These are phyloP conservation scores for Hypoxylon lienhwacheense DNA, from an alignment of 495 filamentous ascomycete genomes.

Conservation along the genomic window DNA sequence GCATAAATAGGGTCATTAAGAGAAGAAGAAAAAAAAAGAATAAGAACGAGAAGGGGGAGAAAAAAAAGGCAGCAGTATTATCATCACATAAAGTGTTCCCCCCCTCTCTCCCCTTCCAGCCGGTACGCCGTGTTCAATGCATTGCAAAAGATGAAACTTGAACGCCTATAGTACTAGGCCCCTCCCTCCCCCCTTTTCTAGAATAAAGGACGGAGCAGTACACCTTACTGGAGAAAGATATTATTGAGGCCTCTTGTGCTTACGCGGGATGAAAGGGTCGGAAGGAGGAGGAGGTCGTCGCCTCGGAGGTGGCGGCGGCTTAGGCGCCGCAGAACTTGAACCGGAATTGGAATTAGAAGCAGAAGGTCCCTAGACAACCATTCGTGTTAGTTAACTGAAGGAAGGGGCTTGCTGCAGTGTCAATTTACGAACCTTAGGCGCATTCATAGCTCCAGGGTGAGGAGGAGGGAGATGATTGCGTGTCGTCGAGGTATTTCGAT, in stretches of 20 bases:
- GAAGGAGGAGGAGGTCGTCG: conserved; percentile 34
- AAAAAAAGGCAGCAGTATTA: too few relatives aligned
- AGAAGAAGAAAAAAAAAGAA: too few relatives aligned
- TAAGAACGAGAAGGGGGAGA: too few relatives aligned
- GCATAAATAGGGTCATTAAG: too few relatives aligned
- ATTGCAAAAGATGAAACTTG: too few relatives aligned
- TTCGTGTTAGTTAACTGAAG: conserved; percentile 30
- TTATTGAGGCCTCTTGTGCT: conserved; percentile 38
- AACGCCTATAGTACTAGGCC: too few relatives aligned
- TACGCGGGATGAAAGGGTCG: conserved; percentile 51
- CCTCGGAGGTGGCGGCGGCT: conserved; percentile 37
- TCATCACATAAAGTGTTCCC: too few relatives aligned
- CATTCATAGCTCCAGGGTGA: conserved; percentile 13
- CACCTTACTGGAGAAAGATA: background rate
- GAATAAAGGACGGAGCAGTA: background rate
- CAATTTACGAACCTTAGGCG: conserved; percentile 27
- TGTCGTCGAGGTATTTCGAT: conserved; percentile 9
- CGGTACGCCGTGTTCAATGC: too few relatives aligned
- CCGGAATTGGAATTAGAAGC: too few relatives aligned
- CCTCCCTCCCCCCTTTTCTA: background rate
- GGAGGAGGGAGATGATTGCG: conserved; percentile 4
- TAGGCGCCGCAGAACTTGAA: conserved; percentile 23
- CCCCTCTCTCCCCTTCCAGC: too few relatives aligned
- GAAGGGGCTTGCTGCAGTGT: background rate
- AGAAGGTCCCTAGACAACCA: conserved; percentile 28